Evolutionary conservation across 2,329 filamentous ascomycete genomes (phyloP).

Genomic region (Didymella lethalis): DNA sequence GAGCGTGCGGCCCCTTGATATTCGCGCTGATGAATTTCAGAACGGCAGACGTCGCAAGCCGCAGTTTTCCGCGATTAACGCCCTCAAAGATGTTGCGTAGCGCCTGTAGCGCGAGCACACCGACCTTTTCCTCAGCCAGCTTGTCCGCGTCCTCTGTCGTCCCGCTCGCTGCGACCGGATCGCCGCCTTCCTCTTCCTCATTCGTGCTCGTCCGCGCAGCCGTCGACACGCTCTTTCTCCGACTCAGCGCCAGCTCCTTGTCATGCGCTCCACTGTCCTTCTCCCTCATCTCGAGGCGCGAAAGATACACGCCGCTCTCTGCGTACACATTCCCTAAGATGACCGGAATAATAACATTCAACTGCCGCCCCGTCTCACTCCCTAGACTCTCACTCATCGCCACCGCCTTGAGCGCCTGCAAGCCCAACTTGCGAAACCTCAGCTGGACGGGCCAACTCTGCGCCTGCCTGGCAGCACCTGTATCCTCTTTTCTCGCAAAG

Average conservation of each 20-base stretch:
- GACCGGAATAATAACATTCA: slow-evolving; percentile 81
- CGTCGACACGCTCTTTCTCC: slow-evolving; percentile 81
- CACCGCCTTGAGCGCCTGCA: slow-evolving; percentile 78
- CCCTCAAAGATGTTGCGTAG: slow-evolving; percentile 84
- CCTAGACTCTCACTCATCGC: slow-evolving; percentile 81
- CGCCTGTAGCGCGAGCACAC: slow-evolving; percentile 82
- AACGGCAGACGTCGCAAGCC: slow-evolving; percentile 75
- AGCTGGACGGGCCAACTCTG: slow-evolving; percentile 77
- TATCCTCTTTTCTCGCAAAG: slow-evolving; percentile 70
- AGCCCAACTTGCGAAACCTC: slow-evolving; percentile 63
- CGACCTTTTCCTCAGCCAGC: slow-evolving; percentile 87
- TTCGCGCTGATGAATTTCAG: slow-evolving; percentile 71
- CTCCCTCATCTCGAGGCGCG: slow-evolving; percentile 71
- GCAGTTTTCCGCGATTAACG: slow-evolving; percentile 82
- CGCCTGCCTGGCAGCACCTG: slow-evolving; percentile 44
- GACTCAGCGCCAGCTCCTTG: slow-evolving; percentile 67
- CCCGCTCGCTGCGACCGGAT: slow-evolving; percentile 72
- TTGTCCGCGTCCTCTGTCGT: slow-evolving; percentile 88
- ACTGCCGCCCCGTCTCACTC: slow-evolving; percentile 76
- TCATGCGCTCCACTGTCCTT: slow-evolving; percentile 71
- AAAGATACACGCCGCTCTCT: slow-evolving; percentile 73
- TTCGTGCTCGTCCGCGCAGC: slow-evolving; percentile 64
- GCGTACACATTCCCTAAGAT: slow-evolving; percentile 88
- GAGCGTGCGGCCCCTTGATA: slow-evolving; percentile 37
- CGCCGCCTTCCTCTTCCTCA: slow-evolving; percentile 72